These are phyloP conservation scores for Melaleuca quinquenervia DNA, from an alignment of 345 rosid species.

Conservation along the genomic window DNA sequence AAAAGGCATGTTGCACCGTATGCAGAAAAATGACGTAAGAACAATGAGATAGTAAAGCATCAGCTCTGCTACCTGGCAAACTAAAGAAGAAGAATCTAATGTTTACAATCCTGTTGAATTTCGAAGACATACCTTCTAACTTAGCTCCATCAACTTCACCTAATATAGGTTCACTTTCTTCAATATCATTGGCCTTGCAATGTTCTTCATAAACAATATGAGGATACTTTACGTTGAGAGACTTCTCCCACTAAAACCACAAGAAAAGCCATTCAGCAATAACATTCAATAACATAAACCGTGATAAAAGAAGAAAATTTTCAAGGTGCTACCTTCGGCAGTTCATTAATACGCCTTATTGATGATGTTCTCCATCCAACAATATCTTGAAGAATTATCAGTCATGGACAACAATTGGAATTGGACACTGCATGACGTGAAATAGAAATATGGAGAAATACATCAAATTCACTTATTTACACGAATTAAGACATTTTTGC, in stretches of 20 bases:
- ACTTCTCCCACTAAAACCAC: conserved; percentile 55
- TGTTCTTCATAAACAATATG: conserved; percentile 86
- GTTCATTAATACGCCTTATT: conserved; percentile 64
- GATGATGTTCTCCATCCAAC: conserved; percentile 99
- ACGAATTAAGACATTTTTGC: background rate
- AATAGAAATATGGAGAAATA: background rate
- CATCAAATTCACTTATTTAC: background rate
- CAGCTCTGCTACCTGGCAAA: background rate
- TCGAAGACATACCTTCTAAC: conserved; percentile 60
- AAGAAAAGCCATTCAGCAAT: background rate
- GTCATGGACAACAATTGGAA: conserved; percentile 24
- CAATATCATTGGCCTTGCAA: conserved; percentile 59
- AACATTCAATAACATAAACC: background rate
- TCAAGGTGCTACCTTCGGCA: conserved; percentile 55
- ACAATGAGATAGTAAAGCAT: background rate
- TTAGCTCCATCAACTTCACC: conserved; percentile 30
- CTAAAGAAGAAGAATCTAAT: background rate
- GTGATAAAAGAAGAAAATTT: background rate
- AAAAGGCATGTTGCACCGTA: background rate
- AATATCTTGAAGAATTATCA: conserved; percentile 37
- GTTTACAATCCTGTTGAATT: background rate
- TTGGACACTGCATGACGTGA: background rate
- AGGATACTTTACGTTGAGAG: conserved; percentile 64
- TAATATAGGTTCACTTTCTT: conserved; percentile 20
- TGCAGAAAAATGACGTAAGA: background rate